Base-by-base conservation (phyloP, 345 rosid species). In the Populus alba region DNA sequence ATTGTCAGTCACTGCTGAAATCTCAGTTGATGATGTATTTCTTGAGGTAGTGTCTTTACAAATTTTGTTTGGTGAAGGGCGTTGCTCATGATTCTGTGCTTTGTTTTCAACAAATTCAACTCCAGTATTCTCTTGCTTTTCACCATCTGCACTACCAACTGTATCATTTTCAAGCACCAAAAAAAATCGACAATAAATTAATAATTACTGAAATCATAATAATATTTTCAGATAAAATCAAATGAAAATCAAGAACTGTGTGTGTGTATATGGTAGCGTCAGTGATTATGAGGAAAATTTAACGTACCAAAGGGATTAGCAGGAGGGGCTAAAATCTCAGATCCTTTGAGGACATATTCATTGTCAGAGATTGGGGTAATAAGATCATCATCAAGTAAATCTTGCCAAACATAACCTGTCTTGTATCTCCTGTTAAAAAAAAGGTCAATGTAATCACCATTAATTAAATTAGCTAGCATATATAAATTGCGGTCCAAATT, bases 331-430 rank as follows among this genome's bases (percentile, higher is more conserved):
- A 73, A 69, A 43, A 87, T 86, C 70, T 86, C 79, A 53, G 94
- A 91, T 81, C 98, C 98, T 87, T 91, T 86, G 70, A 93, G 89
- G 13, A 93, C 87, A 72, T 88, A 93, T 83, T 91, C 97, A 25
- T 86, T 90, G 75, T 91, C 93, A 4, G 88, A 91, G 74, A 91
- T 82, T 4, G 98, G 94, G 8, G 89, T 88, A 66, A 93, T 88
- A 43, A 93, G 93, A 82, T 93, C 94, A 63, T 88, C 93, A 29
- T 93, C 92, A 22, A 78, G 47, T 31, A 93, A 83, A 79, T 93
- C 97, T 88, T 91, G 97, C 98, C 98, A 93, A 29, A 91, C 88
- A 59, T 85, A 93, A 22, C 92, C 93, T 49, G 20, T 86, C 79
- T 84, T 89, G 82, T 90, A 91, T 78, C 88, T 89, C 89, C 97